Base-by-base conservation (phyloP, 75 land plant species). In the Cryptomeria japonica region DNA sequence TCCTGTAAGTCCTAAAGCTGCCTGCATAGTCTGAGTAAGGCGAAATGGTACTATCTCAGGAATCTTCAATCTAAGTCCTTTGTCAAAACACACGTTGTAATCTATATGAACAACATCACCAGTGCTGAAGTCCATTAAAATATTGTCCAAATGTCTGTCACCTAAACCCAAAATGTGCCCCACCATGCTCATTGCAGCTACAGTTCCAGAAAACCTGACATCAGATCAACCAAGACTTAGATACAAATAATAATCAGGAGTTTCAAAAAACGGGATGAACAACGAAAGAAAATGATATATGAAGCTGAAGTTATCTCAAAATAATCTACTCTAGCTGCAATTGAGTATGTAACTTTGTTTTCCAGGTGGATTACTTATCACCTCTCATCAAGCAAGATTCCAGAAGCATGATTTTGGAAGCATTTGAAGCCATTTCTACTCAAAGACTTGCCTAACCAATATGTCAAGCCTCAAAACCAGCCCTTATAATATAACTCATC, bases 21-120 rank as follows among this genome's bases (percentile, higher is more conserved):
- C 93, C 89, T 96, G 95, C 83, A 97, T 91, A 42, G 92, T 96
- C 84, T 98, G 99, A 34, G 99, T 98, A 61, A 98, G 99, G 47
- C 99, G 99, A 90, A 98, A 98, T 16, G 99, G 99, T 79, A 98
- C 99, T 89, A 98, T 98, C 89, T 98, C 99, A 53, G 99, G 99
- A 55, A 98, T 93, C 92, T 98, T 98, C 72, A 98, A 89, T 70
- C 99, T 97, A 64, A 91, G 93, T 18, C 99, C 99, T 89, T 98
- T 98, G 76, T 98, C 99, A 90, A 98, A 98, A 88, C 99, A 98
- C 14, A 98, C 95, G 93, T 98, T 98, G 88, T 98, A 98, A 88
- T 98, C 99, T 89, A 98, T 98, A 91, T 98, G 99, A 22, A 98
- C 96, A 83, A 98, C 89, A 87, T 98, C 99, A 87, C 99, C 99